Evolutionary conservation across 331 rosid genomes (phyloP).

Genomic region (Quercus tomentella): DNA sequence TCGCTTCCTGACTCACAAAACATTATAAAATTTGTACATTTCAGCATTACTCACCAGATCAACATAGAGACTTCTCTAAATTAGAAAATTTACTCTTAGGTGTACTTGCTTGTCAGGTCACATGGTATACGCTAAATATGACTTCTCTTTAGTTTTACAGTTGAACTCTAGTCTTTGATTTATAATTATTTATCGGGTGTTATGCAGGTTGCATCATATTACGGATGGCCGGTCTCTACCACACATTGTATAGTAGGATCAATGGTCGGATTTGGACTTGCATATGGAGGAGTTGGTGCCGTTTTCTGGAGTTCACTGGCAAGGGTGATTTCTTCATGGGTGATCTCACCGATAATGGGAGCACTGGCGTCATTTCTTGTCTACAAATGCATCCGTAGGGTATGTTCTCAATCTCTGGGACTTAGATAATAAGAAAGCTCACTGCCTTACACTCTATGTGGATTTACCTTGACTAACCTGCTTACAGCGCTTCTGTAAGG

Average conservation of each 20-base stretch:
- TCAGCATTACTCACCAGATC: background rate
- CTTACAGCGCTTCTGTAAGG: too few species aligned
- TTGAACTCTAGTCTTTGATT: background rate
- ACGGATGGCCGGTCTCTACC: constrained; percentile 96
- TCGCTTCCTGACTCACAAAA: background rate
- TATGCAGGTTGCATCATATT: constrained; percentile 79
- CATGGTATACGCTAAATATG: background rate
- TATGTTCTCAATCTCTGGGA: constrained; percentile 35
- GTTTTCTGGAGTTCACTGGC: constrained; percentile 98
- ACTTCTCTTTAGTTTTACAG: background rate
- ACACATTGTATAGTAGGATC: constrained; percentile 98
- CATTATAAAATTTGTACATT: background rate
- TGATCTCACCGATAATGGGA: constrained; percentile 85
- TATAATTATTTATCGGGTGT: constrained; percentile 11
- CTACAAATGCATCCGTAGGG: constrained; percentile 93
- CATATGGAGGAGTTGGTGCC: constrained; percentile 85
- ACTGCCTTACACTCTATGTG: background rate
- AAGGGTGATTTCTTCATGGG: constrained; percentile 86
- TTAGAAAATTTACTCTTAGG: background rate
- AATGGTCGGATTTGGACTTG: constrained; percentile 95
- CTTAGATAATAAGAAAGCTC: constrained; percentile 5
- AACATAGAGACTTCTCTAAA: background rate
- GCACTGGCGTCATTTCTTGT: constrained; percentile 86
- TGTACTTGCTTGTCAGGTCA: background rate
- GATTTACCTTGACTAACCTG: constrained; percentile 3